These are phyloP conservation scores for Beauveria varroae DNA, from an alignment of 2,329 filamentous ascomycete genomes.

Conservation along the genomic window DNA sequence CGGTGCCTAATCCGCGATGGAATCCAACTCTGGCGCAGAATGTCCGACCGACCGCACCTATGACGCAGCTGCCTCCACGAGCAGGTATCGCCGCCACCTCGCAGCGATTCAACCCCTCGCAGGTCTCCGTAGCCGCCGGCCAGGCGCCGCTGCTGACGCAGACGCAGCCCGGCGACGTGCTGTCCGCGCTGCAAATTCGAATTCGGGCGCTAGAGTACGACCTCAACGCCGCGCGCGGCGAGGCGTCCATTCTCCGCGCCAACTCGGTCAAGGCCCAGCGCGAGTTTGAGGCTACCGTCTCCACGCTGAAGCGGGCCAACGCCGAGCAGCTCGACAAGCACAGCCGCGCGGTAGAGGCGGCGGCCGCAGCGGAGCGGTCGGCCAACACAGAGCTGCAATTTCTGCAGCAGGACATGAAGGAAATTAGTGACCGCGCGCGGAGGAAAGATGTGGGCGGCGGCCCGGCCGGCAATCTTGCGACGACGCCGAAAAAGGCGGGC, in stretches of 20 bases:
- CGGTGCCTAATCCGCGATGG: constrained; percentile 31
- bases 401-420: constrained; percentile 61
- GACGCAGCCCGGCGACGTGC: constrained; percentile 26
- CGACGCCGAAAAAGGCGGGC: constrained; percentile 52
- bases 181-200: constrained; percentile 43
- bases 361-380: constrained; percentile 57
- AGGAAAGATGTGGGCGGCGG: constrained; percentile 32
- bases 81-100: constrained; percentile 14
- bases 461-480: constrained; percentile 27
- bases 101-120: constrained; percentile 22
- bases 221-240: constrained; percentile 57
- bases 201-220: constrained; percentile 47
- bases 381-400: constrained; percentile 66
- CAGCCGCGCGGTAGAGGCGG: constrained; percentile 55
- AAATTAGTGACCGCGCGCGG: constrained; percentile 42
- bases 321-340: constrained; percentile 57
- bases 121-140: constrained; percentile 20
- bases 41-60: constrained; percentile 1
- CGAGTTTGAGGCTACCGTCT: constrained; percentile 56
- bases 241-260: constrained; percentile 66
- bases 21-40: constrained; percentile 26
- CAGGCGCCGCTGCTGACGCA: constrained; percentile 24
- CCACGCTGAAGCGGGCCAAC: constrained; percentile 53
- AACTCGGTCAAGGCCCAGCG: constrained; percentile 56
- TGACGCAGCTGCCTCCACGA: constrained; percentile 10